phyloP scores from a whole-genome alignment of 2,329 filamentous ascomycete species.

The Neonectria magnoliae region DNA sequence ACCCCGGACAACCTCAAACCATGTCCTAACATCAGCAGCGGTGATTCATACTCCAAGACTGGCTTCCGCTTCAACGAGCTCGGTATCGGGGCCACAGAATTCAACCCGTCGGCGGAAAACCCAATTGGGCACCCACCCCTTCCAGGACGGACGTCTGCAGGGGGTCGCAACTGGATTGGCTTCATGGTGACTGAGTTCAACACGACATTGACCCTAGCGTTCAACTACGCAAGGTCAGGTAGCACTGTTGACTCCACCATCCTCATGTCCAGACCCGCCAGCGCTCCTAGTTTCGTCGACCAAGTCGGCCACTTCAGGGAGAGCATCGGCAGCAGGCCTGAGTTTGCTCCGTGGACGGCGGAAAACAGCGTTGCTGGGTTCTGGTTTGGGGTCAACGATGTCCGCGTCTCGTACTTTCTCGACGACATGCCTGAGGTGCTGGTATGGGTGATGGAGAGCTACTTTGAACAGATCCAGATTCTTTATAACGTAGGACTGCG shows the following conservation, averaged over 20 bases:
- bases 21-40: not conserved
- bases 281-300: not conserved
- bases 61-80: not conserved
- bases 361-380: not conserved
- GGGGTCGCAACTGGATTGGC: constrained; percentile 9
- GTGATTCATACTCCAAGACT: constrained; percentile 8
- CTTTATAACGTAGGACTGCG: not conserved
- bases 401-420: not conserved
- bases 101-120: not conserved
- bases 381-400: constrained; percentile 1
- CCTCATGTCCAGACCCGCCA: not conserved
- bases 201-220: not conserved
- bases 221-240: not conserved
- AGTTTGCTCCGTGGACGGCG: not conserved
- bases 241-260: not conserved
- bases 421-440: not conserved
- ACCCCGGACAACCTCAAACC: not conserved
- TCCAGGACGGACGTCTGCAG: constrained; percentile 1
- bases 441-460: not conserved
- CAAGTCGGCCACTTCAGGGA: not conserved
- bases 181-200: constrained; percentile 13
- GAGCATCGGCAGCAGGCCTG: not conserved
- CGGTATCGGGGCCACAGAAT: not conserved
- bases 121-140: constrained; percentile 1
- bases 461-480: not conserved